Evolutionary conservation across 2,329 filamentous ascomycete species (phyloP).

Genomic region (Trichoderma lentiforme): DNA sequence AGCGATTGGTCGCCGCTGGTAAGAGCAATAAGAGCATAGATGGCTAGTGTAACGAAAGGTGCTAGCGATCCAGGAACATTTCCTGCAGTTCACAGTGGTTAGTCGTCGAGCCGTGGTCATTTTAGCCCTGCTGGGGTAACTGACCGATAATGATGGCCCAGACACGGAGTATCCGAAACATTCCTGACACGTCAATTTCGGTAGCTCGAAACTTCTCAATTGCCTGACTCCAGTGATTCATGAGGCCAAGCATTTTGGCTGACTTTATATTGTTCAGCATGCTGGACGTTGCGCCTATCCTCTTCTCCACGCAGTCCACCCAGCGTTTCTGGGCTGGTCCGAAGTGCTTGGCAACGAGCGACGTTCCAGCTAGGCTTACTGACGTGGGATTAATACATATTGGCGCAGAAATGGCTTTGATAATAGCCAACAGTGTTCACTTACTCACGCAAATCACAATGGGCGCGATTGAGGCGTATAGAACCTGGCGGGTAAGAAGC

Average conservation of each 20-base stretch:
- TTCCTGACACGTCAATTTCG: not conserved
- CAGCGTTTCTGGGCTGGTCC: not conserved
- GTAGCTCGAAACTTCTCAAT: not conserved
- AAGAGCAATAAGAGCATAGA: not conserved
- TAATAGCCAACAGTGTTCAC: not conserved
- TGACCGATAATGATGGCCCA: not conserved
- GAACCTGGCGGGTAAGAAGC: constrained; percentile 6
- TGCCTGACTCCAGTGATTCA: not conserved
- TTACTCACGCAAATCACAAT: not conserved
- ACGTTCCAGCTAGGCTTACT: not conserved
- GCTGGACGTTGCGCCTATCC: not conserved
- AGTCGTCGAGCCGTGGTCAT: not conserved
- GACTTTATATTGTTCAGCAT: not conserved
- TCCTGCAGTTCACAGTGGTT: not conserved
- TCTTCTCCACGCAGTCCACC: not conserved
- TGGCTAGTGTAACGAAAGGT: not conserved
- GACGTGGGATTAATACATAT: not conserved
- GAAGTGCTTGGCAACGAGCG: not conserved
- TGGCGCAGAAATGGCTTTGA: not conserved
- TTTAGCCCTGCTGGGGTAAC: not conserved
- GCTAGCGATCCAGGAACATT: not conserved
- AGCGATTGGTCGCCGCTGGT: not conserved
- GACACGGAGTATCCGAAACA: not conserved
- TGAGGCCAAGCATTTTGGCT: not conserved
- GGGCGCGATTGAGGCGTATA: not conserved